Percentiles rank a stretch among this genome's conserved stretches.
phyloP scores from a whole-genome alignment of 139 green algal species.

The Zygnema cylindricum region DNA sequence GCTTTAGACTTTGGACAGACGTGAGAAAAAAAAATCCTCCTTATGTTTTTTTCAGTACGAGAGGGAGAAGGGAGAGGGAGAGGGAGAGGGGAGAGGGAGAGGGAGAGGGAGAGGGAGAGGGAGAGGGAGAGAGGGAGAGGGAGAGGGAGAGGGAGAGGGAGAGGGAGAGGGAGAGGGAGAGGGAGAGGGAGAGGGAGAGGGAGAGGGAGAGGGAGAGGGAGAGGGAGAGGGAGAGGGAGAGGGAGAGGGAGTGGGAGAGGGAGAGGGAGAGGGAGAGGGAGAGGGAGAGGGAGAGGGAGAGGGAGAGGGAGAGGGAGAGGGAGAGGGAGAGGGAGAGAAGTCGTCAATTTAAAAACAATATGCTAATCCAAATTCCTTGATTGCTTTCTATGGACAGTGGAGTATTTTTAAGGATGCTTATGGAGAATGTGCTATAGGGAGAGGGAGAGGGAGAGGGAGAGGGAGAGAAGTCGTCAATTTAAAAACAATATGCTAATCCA shows the following conservation, averaged over 20 bases:
- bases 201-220: too few relatives aligned
- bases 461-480: conserved; percentile 69
- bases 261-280: neutral
- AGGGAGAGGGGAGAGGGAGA: neutral
- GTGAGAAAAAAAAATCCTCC: too few relatives aligned
- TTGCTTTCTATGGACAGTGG: too few relatives aligned
- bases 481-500: conserved; percentile 80
- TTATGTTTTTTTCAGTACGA: too few relatives aligned
- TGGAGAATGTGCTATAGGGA: neutral
- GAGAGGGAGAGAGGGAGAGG: neutral
- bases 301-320: neutral
- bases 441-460: neutral
- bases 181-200: neutral
- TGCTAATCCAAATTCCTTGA: too few relatives aligned
- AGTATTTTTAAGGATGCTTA: conserved; percentile 81
- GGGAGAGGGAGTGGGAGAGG: neutral
- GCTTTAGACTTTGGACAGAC: too few relatives aligned
- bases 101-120: neutral
- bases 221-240: conserved; percentile 56
- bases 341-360: conserved; percentile 81
- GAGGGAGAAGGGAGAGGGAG: neutral
- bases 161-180: too few relatives aligned
- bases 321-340: conserved; percentile 64
- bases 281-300: neutral
- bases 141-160: too few relatives aligned